Percentiles rank a stretch among this genome's conserved stretches.
Evolutionary conservation across 495 filamentous ascomycete species (phyloP).

Genomic region (Neurospora sp.): DNA sequence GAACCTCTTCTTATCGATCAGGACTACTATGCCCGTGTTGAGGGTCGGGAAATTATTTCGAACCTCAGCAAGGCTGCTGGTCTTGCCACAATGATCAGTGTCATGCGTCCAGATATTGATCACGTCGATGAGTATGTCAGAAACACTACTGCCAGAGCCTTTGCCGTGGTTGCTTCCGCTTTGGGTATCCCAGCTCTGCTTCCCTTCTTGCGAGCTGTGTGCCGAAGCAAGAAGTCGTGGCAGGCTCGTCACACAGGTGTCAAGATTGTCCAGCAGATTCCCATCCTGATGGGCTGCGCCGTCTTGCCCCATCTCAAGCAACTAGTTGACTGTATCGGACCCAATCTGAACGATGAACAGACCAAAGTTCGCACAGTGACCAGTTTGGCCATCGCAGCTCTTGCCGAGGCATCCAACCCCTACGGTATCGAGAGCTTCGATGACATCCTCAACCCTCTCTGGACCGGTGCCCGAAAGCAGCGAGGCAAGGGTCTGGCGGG

Average conservation of each 20-base stretch:
- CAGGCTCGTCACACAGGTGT: constrained; percentile 98
- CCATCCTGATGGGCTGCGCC: constrained; percentile 98
- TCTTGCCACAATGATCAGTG: constrained; percentile 97
- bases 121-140: constrained; percentile 98
- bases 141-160: constrained; percentile 95
- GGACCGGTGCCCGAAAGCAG: constrained; percentile 93
- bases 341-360: constrained; percentile 94
- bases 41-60: constrained; percentile 97
- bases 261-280: constrained; percentile 98
- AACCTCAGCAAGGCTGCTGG: constrained; percentile 95
- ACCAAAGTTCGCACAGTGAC: constrained; percentile 96
- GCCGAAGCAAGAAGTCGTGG: constrained; percentile 97
- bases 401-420: constrained; percentile 93
- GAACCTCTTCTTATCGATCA: constrained; percentile 98
- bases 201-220: constrained; percentile 91
- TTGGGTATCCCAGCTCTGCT: constrained; percentile 92
- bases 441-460: constrained; percentile 91
- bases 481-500: constrained; percentile 92
- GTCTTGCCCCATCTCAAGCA: constrained; percentile 94
- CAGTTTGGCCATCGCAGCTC: constrained; percentile 85
- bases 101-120: constrained; percentile 98
- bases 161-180: constrained; percentile 94
- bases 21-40: constrained; percentile 97
- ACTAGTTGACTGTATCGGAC: constrained; percentile 90
- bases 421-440: constrained; percentile 99